Evolutionary conservation across 768 basidiomycete genomes (phyloP).

Genomic region (Termitomyces sp.): DNA sequence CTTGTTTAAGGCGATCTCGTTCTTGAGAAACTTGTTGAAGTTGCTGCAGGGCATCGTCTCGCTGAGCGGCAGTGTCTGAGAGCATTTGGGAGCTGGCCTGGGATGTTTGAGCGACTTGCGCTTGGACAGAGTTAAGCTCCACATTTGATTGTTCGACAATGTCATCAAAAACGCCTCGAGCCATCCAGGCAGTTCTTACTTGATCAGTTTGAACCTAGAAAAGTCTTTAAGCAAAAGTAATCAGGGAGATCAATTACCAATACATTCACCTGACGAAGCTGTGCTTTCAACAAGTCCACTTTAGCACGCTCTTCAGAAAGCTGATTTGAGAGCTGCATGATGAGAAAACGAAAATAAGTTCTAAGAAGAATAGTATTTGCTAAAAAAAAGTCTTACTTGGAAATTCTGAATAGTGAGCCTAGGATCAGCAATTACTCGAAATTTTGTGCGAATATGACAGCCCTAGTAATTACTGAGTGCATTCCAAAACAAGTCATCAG

Average conservation of each 20-base stretch:
- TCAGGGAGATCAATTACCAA: neutral
- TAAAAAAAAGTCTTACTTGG: neutral
- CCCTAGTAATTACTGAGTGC: neutral
- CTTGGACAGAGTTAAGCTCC: neutral
- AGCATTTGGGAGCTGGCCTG: neutral
- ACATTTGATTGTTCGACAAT: neutral
- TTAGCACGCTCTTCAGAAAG: neutral
- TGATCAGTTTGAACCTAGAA: neutral
- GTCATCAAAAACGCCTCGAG: neutral
- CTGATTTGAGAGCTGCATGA: neutral
- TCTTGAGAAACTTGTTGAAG: neutral
- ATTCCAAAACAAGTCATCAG: neutral
- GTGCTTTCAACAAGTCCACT: neutral
- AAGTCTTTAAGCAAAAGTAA: neutral
- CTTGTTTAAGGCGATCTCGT: neutral
- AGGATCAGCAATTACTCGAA: neutral
- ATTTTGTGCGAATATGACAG: neutral
- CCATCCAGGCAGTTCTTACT: neutral
- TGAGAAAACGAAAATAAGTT: neutral
- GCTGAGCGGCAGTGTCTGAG: neutral
- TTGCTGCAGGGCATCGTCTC: neutral
- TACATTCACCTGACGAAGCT: neutral
- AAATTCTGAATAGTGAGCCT: neutral
- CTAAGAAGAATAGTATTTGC: neutral
- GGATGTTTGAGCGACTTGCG: neutral